Conservation (phyloP, 2,329 filamentous ascomycete genomes). For the Chaetomium olivaceum region DNA sequence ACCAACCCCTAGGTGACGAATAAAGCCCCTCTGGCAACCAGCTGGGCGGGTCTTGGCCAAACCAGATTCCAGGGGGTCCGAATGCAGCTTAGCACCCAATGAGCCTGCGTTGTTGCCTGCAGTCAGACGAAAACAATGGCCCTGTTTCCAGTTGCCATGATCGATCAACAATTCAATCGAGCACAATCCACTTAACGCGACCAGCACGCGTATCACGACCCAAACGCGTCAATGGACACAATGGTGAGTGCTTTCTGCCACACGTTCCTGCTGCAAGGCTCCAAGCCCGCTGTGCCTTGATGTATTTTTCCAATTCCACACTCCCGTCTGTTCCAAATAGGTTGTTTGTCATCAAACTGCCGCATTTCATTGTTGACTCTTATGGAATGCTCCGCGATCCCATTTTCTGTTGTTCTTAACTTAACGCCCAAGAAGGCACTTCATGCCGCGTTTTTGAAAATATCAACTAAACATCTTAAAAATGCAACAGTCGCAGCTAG, state of each 20-base stretch:
- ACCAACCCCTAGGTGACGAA: constrained; percentile 25
- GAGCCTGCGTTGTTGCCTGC: constrained; percentile 12
- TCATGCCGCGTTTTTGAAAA: not conserved
- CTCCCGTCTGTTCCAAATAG: not conserved
- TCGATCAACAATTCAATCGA: not conserved
- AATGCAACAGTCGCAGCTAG: constrained; percentile 79
- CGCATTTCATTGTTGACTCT: not conserved
- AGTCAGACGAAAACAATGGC: constrained; percentile 12
- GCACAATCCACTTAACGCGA: constrained; percentile 24
- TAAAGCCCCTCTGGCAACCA: constrained; percentile 31
- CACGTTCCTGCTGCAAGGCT: not conserved
- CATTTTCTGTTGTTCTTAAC: constrained; percentile 1
- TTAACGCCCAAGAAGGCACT: constrained; percentile 1
- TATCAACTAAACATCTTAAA: constrained; percentile 26
- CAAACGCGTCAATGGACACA: constrained; percentile 15
- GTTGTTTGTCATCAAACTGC: not conserved
- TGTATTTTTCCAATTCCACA: not conserved
- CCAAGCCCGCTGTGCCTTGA: not conserved
- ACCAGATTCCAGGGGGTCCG: constrained; percentile 14
- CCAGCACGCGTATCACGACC: constrained; percentile 17
- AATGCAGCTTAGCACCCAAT: constrained; percentile 15
- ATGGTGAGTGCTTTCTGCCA: constrained; percentile 25
- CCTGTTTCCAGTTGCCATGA: not conserved
- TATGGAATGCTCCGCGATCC: not conserved
- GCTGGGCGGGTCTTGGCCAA: constrained; percentile 5